Conservation (phyloP, 495 filamentous ascomycete species). For the Neurospora sp. region DNA sequence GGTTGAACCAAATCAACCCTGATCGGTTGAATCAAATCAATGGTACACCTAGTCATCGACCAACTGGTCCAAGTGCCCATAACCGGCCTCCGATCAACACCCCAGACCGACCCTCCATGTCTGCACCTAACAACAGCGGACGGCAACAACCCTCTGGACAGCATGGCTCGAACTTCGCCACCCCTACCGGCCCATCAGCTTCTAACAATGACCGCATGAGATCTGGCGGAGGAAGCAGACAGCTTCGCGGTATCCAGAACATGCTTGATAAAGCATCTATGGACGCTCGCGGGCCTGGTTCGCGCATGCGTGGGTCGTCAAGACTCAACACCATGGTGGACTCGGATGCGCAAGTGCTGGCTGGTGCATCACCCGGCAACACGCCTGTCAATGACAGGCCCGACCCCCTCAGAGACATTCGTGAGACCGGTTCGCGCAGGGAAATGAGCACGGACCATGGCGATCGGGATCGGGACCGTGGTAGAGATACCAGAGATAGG, state of each 20-base stretch:
- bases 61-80: conserved; percentile 13
- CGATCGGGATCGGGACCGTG: background rate
- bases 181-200: conserved; percentile 39
- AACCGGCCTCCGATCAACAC: conserved; percentile 23
- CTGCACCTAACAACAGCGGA: conserved; percentile 11
- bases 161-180: conserved; percentile 22
- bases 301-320: conserved; percentile 25
- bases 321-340: conserved; percentile 28
- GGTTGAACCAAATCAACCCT: conserved; percentile 32
- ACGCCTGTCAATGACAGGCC: conserved; percentile 36
- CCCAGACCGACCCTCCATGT: conserved; percentile 24
- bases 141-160: conserved; percentile 16
- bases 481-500: background rate
- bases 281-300: conserved; percentile 19
- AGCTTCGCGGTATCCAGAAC: conserved; percentile 42
- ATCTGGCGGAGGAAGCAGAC: conserved; percentile 27
- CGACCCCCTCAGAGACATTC: conserved; percentile 16
- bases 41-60: conserved; percentile 4
- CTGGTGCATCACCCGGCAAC: conserved; percentile 34
- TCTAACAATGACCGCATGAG: conserved; percentile 33
- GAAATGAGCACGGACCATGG: conserved; percentile 9
- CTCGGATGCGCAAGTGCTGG: conserved; percentile 38
- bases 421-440: conserved; percentile 16
- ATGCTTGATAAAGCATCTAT: conserved; percentile 36
- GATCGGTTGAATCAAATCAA: conserved; percentile 36